Percentiles rank a stretch among this genome's conserved stretches.
phyloP scores from a whole-genome alignment of 805 yeast genomes.

The Kuraishia floccosa region DNA sequence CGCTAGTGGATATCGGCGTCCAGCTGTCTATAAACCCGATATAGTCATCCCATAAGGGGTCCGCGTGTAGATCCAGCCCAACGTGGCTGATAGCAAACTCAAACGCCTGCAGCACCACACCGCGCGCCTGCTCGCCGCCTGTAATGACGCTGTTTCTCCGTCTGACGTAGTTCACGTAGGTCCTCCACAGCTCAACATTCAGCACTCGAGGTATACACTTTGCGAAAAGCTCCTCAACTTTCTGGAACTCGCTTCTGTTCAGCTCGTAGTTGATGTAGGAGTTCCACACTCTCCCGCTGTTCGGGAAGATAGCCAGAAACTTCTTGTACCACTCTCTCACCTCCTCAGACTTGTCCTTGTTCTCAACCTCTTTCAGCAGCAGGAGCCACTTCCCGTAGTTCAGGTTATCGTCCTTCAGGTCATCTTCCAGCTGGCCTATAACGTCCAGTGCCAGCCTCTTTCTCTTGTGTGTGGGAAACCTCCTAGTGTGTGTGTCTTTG shows the following conservation, averaged over 20 bases:
- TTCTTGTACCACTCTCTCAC: constrained; percentile 47
- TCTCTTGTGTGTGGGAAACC: constrained; percentile 3
- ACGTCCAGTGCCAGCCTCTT: constrained; percentile 10
- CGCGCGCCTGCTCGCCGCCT: constrained; percentile 74
- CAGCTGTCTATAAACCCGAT: constrained; percentile 66
- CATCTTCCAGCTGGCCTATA: constrained; percentile 49
- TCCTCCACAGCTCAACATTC: constrained; percentile 61
- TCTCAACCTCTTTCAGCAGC: constrained; percentile 34
- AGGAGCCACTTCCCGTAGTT: constrained; percentile 47
- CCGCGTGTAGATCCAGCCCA: constrained; percentile 67
- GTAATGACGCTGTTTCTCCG: constrained; percentile 58
- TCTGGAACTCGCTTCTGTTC: constrained; percentile 50
- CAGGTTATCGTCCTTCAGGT: constrained; percentile 36
- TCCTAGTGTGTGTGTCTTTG: no score
- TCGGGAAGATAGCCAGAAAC: constrained; percentile 55
- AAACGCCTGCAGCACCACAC: constrained; percentile 67
- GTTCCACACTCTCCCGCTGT: constrained; percentile 65
- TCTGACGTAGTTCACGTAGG: constrained; percentile 72
- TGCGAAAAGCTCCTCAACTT: constrained; percentile 56
- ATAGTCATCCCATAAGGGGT: constrained; percentile 72
- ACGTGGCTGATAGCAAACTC: constrained; percentile 72
- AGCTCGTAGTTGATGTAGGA: constrained; percentile 56
- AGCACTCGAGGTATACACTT: constrained; percentile 51
- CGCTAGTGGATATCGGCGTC: constrained; percentile 77
- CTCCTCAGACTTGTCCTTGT: constrained; percentile 47